A percentile compares a stretch with the other conserved stretches of the same genome.
Evolutionary conservation across 768 basidiomycete genomes (phyloP).

Genomic region (Lactifluus hygrophoroides): DNA sequence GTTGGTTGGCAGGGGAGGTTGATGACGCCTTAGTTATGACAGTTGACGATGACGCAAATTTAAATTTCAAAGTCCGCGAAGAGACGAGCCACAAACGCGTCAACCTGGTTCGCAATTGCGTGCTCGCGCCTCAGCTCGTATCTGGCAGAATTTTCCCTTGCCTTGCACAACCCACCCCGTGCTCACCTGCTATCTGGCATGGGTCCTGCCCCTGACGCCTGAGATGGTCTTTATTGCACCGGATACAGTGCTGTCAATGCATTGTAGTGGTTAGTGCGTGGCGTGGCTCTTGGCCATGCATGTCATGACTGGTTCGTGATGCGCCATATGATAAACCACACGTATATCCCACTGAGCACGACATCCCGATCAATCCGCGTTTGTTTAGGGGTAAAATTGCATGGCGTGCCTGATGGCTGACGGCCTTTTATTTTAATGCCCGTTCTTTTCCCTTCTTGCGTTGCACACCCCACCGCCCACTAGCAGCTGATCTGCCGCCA

Average conservation of each 20-base stretch:
- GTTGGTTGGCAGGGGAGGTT: too few species aligned
- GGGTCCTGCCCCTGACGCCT: too few species aligned
- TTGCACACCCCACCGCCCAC: neutral
- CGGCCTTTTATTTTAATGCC: neutral
- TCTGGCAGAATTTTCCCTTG: neutral
- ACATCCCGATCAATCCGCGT: neutral
- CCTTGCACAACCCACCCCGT: too few species aligned
- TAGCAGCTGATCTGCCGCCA: conserved; percentile 21
- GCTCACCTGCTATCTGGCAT: too few species aligned
- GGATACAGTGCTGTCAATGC: too few species aligned
- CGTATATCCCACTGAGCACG: neutral
- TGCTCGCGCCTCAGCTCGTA: neutral
- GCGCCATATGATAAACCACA: too few species aligned
- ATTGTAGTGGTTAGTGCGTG: too few species aligned
- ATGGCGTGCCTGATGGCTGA: neutral
- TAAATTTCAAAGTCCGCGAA: neutral
- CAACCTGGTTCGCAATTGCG: conserved; percentile 18
- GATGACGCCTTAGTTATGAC: too few species aligned
- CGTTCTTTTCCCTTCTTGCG: neutral
- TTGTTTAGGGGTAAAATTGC: neutral
- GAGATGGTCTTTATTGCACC: too few species aligned
- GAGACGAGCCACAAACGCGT: conserved; percentile 17
- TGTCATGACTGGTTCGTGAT: too few species aligned
- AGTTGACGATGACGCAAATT: neutral
- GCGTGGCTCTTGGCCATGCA: too few species aligned